These are phyloP conservation scores for Cercospora sp. DNA, from an alignment of 2,329 filamentous ascomycete genomes.

Conservation along the genomic window DNA sequence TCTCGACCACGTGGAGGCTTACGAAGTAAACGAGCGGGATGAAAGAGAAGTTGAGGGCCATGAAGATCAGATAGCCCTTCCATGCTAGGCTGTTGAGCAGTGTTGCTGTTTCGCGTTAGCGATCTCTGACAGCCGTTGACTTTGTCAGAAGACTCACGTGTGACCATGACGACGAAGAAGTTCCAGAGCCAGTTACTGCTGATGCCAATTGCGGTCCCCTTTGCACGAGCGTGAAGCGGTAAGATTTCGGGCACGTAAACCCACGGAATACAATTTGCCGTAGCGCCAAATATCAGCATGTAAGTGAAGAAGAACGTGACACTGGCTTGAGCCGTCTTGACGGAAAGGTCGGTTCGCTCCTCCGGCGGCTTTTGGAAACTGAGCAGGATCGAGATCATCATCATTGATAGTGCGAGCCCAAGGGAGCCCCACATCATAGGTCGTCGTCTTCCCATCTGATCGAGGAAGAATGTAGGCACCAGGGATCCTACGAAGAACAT, in stretches of 20 bases:
- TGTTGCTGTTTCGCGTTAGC: slow-evolving; percentile 8
- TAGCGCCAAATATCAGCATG: slow-evolving; percentile 42
- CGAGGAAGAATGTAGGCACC: slow-evolving; percentile 50
- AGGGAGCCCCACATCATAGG: slow-evolving; percentile 41
- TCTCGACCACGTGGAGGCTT: not conserved
- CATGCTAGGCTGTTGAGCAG: slow-evolving; percentile 43
- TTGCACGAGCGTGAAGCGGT: slow-evolving; percentile 52
- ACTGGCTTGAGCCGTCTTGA: slow-evolving; percentile 47
- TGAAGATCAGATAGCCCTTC: slow-evolving; percentile 57
- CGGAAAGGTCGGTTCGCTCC: slow-evolving; percentile 31
- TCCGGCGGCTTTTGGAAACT: slow-evolving; percentile 43
- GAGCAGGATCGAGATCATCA: slow-evolving; percentile 44
- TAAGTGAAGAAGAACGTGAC: slow-evolving; percentile 54
- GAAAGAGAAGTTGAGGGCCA: slow-evolving; percentile 50
- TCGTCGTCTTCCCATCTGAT: slow-evolving; percentile 42
- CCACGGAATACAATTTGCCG: slow-evolving; percentile 53
- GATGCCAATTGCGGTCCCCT: slow-evolving; percentile 53
- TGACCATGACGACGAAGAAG: slow-evolving; percentile 41
- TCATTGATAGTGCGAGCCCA: slow-evolving; percentile 43
- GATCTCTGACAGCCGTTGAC: slow-evolving; percentile 30
- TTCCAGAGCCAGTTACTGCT: slow-evolving; percentile 53
- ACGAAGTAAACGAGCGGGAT: slow-evolving; percentile 51
- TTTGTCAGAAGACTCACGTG: slow-evolving; percentile 28
- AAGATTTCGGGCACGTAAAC: slow-evolving; percentile 53
- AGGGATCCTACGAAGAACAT: slow-evolving; percentile 48